A percentile compares a stretch with the other conserved stretches of the same genome.
Conservation (phyloP, 2,329 filamentous ascomycete species). For the Neonectria magnoliae region DNA sequence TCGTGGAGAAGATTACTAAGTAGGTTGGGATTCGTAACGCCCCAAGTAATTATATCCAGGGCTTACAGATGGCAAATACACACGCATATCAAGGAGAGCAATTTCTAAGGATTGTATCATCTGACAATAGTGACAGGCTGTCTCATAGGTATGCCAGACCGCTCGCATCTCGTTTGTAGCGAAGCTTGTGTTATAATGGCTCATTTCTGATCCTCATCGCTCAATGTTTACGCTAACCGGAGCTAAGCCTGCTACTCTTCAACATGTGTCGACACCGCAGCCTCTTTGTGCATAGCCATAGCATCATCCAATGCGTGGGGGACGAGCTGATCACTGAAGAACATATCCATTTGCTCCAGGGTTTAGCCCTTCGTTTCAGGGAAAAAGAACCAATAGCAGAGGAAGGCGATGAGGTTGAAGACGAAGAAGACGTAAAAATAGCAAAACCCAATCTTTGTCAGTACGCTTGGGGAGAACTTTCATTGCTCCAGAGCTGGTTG, state of each 20-base stretch:
- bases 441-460: slow-evolving; percentile 53
- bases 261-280: slow-evolving; percentile 1
- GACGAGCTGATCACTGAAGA: slow-evolving; percentile 27
- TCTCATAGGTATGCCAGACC: too few relatives aligned
- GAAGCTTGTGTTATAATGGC: background rate
- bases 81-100: too few relatives aligned
- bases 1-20: too few relatives aligned
- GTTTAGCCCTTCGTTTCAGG: slow-evolving; percentile 26
- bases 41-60: too few relatives aligned
- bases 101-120: too few relatives aligned
- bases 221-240: background rate
- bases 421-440: slow-evolving; percentile 52
- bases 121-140: too few relatives aligned
- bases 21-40: too few relatives aligned
- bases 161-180: too few relatives aligned
- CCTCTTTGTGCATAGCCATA: slow-evolving; percentile 26
- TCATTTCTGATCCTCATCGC: background rate
- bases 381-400: slow-evolving; percentile 34
- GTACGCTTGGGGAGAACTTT: slow-evolving; percentile 58
- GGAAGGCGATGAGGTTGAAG: slow-evolving; percentile 38
- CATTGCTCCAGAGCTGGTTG: slow-evolving; percentile 59
- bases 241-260: slow-evolving; percentile 15
- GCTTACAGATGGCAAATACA: too few relatives aligned
- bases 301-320: slow-evolving; percentile 28
- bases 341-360: slow-evolving; percentile 25